A percentile compares a stretch with the other conserved stretches of the same genome.
These are phyloP conservation scores for Lachancea kluyveri DNA, from an alignment of 805 yeast genomes.

Conservation along the genomic window DNA sequence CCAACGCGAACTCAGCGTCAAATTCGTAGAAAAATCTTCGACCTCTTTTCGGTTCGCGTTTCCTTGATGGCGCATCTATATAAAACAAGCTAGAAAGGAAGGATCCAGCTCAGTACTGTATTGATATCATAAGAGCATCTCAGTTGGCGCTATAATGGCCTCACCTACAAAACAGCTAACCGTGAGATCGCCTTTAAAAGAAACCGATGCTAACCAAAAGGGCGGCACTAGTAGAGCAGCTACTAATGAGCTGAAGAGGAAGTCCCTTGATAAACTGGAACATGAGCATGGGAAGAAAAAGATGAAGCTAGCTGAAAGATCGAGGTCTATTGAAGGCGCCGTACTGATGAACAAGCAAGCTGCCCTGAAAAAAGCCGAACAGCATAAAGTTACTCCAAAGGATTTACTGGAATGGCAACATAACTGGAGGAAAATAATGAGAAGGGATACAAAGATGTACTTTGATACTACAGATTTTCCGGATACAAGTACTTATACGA, in stretches of 20 bases:
- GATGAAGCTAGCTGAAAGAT: constrained; percentile 23
- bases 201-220: constrained; percentile 26
- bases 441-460: constrained; percentile 47
- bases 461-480: constrained; percentile 44
- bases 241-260: constrained; percentile 16
- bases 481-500: constrained; percentile 15
- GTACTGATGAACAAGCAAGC: constrained; percentile 19
- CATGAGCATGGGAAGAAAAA: constrained; percentile 10
- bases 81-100: no score
- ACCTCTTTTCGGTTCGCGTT: no score
- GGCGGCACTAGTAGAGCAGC: no score
- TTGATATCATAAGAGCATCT: no score
- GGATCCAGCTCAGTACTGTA: no score
- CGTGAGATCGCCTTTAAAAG: constrained; percentile 28
- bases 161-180: no score
- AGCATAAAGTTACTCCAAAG: constrained; percentile 23
- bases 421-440: constrained; percentile 58
- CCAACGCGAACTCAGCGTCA: no score
- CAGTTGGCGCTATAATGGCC: no score
- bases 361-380: constrained; percentile 14
- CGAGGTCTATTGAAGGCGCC: constrained; percentile 33
- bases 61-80: no score
- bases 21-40: no score
- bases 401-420: constrained; percentile 55
- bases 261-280: constrained; percentile 22